Conservation (phyloP, 73 alveolate species). For the Paraurostyla sp. region DNA sequence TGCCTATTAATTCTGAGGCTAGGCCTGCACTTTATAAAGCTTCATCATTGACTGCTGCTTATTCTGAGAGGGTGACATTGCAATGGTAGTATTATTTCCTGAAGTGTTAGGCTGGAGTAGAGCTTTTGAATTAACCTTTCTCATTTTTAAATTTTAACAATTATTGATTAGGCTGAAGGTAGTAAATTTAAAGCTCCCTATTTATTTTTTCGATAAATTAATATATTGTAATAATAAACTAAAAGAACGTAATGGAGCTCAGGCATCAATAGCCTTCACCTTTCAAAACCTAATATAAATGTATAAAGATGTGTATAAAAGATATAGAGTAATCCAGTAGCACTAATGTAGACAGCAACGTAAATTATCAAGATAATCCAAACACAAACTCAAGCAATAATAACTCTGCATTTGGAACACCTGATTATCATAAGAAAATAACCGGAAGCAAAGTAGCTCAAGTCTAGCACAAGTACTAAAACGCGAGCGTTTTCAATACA, state of each 20-base stretch:
- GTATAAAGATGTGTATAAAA: no score
- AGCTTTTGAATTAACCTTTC: conserved; percentile 51
- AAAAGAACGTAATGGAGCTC: neutral
- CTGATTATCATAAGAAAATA: neutral
- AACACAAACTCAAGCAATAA: neutral
- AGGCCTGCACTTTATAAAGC: neutral
- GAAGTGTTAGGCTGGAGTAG: conserved; percentile 20
- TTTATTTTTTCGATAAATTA: neutral
- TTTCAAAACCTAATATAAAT: no score
- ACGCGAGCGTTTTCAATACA: no score
- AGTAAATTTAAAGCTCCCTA: neutral
- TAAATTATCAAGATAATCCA: no score
- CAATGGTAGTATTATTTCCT: conserved; percentile 15
- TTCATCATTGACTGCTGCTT: conserved; percentile 40
- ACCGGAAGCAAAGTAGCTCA: neutral
- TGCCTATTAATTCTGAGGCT: neutral
- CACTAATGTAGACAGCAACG: neutral
- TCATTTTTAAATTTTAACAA: conserved; percentile 55
- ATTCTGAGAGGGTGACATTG: conserved; percentile 1
- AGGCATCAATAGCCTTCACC: no score
- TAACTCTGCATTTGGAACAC: neutral
- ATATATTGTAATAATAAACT: neutral
- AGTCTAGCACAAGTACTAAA: conserved; percentile 1
- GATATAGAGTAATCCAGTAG: neutral
- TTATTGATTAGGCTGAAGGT: neutral